These are phyloP conservation scores for Voacanga thouarsii DNA, from an alignment of 257 asterid species.

Conservation along the genomic window DNA sequence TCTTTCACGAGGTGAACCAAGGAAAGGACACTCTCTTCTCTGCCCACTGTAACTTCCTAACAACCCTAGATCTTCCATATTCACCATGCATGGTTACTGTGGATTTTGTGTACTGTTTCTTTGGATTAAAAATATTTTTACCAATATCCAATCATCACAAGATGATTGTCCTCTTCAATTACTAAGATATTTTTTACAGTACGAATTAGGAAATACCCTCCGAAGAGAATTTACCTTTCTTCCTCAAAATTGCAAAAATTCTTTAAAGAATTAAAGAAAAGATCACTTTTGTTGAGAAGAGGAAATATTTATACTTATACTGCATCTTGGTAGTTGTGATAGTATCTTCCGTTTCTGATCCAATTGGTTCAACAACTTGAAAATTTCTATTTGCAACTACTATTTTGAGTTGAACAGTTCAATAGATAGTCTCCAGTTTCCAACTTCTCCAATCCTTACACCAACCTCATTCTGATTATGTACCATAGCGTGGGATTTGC, in stretches of 20 bases:
- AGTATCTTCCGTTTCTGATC: constrained; percentile 10
- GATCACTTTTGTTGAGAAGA: background rate
- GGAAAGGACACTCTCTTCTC: background rate
- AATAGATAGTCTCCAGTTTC: background rate
- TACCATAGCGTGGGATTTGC: background rate
- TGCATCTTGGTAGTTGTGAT: constrained; percentile 8
- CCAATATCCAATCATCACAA: constrained; percentile 6
- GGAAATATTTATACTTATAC: background rate
- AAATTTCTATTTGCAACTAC: background rate
- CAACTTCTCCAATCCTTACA: constrained; percentile 3
- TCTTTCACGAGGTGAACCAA: constrained; percentile 5
- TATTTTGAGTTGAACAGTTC: constrained; percentile 8
- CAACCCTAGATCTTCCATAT: constrained; percentile 18
- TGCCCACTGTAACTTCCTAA: constrained; percentile 15
- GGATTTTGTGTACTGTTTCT: background rate
- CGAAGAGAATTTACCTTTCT: background rate
- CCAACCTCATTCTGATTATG: constrained; percentile 12
- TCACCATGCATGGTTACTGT: constrained; percentile 15
- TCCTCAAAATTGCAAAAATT: background rate
- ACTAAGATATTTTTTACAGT: constrained; percentile 4
- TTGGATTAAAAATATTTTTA: background rate
- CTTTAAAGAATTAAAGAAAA: background rate
- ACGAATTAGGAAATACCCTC: constrained; percentile 4
- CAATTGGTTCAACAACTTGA: background rate
- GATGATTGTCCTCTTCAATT: constrained; percentile 17